These are phyloP conservation scores for Geotrichum histeridarum DNA, from an alignment of 1,139 yeast genomes.

Conservation along the genomic window DNA sequence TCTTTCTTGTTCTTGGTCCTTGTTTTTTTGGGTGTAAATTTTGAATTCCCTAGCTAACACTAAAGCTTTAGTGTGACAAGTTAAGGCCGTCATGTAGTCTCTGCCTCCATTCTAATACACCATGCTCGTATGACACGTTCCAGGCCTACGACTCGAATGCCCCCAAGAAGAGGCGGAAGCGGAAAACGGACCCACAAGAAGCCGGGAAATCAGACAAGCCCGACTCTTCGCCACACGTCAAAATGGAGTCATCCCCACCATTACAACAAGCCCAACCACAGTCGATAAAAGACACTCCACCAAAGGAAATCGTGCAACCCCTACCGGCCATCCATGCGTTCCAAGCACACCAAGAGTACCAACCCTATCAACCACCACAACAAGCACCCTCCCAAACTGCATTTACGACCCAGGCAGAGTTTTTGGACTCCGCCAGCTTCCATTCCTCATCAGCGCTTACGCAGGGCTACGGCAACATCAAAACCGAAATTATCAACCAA, in stretches of 20 bases:
- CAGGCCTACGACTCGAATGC: conserved; percentile 17
- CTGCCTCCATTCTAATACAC: conserved; percentile 15
- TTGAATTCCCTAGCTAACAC: background rate
- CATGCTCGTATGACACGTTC: conserved; percentile 18
- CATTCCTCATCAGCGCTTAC: background rate
- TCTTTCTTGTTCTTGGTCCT: background rate
- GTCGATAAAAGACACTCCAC: background rate
- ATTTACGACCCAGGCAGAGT: background rate
- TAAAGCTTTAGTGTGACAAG: conserved; percentile 14
- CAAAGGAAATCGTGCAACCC: background rate
- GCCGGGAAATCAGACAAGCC: background rate
- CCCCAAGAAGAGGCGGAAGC: conserved; percentile 13
- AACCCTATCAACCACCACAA: background rate
- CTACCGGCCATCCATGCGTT: background rate
- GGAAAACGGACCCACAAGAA: background rate
- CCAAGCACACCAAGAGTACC: background rate
- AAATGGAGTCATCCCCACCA: background rate
- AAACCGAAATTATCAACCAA: background rate
- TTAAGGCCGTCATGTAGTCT: conserved; percentile 17
- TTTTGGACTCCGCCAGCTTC: background rate
- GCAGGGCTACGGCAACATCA: background rate
- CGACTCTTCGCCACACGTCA: background rate
- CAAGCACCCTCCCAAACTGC: background rate
- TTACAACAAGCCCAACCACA: background rate
- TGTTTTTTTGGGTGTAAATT: background rate